Base-by-base conservation (phyloP, 2,329 filamentous ascomycete species). In the Chaetoscypha palmicola region DNA sequence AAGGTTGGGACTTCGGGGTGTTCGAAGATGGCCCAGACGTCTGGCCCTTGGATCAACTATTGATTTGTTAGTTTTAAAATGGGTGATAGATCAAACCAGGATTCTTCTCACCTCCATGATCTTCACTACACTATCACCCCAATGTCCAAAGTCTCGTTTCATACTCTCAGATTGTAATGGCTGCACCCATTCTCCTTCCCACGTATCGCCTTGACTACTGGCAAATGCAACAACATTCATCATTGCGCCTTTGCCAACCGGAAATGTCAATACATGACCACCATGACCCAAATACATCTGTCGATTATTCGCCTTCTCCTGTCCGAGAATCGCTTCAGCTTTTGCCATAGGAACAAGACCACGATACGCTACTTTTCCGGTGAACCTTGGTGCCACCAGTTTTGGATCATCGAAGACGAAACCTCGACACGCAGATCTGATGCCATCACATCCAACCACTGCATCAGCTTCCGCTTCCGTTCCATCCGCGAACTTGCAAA, bases 351-450 rank as follows among this genome's bases (percentile, higher is more conserved):
- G 72, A 2, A 81, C 65, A 2, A 83, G 60, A 0, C 72, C 72
- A 2, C 79, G 69, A 60, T 78, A 83, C 31, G 73, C 78, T 56
- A 74, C 73, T 49, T 80, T 76, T 21, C 71, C 64, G 0, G 70
- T 71, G 57, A 76, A 82, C 2, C 65, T 56, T 0, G 49, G 46
- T 2, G 37, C 20, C 7, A 19, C 33, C 8, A 35, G 20, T 2
- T 38, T 42, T 10, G 41, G 43, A 1, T 30, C 32, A 9, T 41
- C 48, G 12, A 40, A 39, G 3, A 41, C 38, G 16, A 39, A 38
- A 24, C 2, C 65, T 56, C 79, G 66, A 3, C 73, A 65, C 2
- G 66, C 64, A 1, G 74, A 77, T 55, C 74, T 74, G 57, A 83
- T 79, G 0, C 79, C 79, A 58, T 83, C 79, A 30, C 45, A 48